Conservation (phyloP, 192 early-diverging fungal species). For the Coemansia sp. region DNA sequence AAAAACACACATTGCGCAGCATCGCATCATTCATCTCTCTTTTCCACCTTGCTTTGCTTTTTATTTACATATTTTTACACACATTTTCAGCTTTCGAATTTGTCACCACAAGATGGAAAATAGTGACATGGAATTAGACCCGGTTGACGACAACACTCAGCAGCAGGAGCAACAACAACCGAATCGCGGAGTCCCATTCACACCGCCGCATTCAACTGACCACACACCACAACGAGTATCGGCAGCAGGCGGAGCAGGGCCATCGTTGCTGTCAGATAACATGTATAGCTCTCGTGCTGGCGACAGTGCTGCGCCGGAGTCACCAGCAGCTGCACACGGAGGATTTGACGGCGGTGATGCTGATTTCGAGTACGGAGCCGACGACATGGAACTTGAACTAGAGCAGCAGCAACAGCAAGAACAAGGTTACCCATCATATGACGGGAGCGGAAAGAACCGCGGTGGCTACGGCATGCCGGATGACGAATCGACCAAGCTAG, state of each 20-base stretch:
- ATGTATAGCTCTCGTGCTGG: slow-evolving; percentile 2
- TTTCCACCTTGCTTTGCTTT: background rate
- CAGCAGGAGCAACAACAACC: background rate
- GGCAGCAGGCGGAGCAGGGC: background rate
- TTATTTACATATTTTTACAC: background rate
- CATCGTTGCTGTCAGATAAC: too few species aligned
- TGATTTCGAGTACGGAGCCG: background rate
- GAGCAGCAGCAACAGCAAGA: background rate
- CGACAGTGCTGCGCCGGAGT: slow-evolving; percentile 45
- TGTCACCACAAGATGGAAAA: background rate
- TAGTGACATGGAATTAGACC: slow-evolving; percentile 40
- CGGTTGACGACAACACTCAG: slow-evolving; percentile 10
- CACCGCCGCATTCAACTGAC: slow-evolving; percentile 34
- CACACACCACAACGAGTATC: slow-evolving; percentile 31
- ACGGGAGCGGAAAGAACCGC: too few species aligned
- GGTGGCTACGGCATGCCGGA: background rate
- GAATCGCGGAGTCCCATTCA: slow-evolving; percentile 9
- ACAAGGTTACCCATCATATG: background rate
- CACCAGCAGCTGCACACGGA: slow-evolving; percentile 6
- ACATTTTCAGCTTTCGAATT: background rate
- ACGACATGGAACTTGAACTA: background rate
- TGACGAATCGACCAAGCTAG: slow-evolving; percentile 21
- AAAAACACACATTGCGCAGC: background rate
- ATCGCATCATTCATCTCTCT: background rate
- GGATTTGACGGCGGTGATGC: background rate